Percentiles rank a stretch among this genome's conserved stretches.
These are phyloP conservation scores for Colletotrichum sp. DNA, from an alignment of 2,329 filamentous ascomycete genomes.

Conservation along the genomic window DNA sequence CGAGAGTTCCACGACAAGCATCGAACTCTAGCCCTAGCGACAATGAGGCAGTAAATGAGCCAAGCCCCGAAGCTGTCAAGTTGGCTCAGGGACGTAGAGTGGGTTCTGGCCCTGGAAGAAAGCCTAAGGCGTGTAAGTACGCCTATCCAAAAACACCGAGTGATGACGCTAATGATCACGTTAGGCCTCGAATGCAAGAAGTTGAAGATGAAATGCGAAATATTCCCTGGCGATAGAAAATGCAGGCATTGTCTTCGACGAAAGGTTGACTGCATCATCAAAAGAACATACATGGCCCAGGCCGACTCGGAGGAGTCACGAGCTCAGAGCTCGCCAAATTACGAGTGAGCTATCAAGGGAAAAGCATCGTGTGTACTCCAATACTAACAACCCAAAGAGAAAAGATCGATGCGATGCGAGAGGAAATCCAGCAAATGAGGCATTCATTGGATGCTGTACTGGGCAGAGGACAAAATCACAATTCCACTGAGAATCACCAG, in stretches of 20 bases:
- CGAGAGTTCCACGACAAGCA: accelerated
- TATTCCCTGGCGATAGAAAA: background rate
- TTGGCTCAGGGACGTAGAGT: background rate
- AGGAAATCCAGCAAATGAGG: background rate
- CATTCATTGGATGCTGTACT: background rate
- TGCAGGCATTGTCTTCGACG: background rate
- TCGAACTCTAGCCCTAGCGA: background rate
- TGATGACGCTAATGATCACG: accelerated
- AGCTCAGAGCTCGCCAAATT: background rate
- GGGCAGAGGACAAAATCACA: accelerated
- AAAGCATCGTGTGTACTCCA: background rate
- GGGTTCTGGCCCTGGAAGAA: background rate
- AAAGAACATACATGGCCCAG: background rate
- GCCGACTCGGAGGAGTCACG: background rate
- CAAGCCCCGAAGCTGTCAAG: background rate
- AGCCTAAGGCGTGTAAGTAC: background rate
- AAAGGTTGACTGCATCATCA: background rate
- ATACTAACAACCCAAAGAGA: background rate
- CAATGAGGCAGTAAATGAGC: background rate
- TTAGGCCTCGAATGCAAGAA: background rate
- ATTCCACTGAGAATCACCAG: accelerated
- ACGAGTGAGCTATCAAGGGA: background rate
- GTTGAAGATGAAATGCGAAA: background rate
- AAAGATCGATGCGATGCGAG: background rate
- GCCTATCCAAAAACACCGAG: accelerated